Evolutionary conservation across 2,329 filamentous ascomycete species (phyloP), one percentile per base, ranked within the genome.

Genomic region (Bipolaris sorokiniana): DNA sequence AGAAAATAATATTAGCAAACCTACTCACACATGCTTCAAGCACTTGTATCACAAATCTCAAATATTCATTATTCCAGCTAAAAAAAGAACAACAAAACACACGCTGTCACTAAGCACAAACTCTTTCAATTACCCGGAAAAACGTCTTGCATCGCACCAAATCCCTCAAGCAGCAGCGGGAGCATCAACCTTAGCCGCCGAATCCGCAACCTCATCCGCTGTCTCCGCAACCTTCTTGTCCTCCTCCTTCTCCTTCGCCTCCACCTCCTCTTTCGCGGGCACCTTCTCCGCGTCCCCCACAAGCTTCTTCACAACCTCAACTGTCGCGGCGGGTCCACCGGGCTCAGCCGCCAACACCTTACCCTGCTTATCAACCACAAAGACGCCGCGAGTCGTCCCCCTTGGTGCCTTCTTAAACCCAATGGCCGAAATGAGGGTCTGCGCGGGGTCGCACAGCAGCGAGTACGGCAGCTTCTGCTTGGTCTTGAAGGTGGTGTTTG

Each of bases 381-480:
- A 96, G 37, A 98, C 92, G 64, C 94, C 95, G 62, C 95, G 88
- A 48, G 85, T 86, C 15, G 92, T 96, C 59, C 91, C 89, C 77
- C 87, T 90, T 44, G 90, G 89, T 7, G 82, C 77, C 81, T 97
- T 97, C 81, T 92, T 93, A 64, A 98, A 79, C n/a, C 93, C 94
- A 73, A 98, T 90, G 53, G 92, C 92, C 11, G 77, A 82, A 69
- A 98, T 96, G 57, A 99, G 84, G 2, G 86, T 87, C 26, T 84
- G 86, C 49, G 80, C 79, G 5, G 88, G 85, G 76, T 99, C 93
- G 80, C 93, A 98, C 38, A 99, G 85, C 44, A 99, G 86, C 34
- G 90, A 82, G 77, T 97, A 99, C 5, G 89, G 91, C 51, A 98
- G 85, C 62, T 90, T 91, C 77, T 98, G 91, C 81, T 96, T 97